A percentile compares a stretch with the other conserved stretches of the same genome.
Evolutionary conservation across 768 basidiomycete genomes (phyloP).

Genomic region (Exsudoporus frostii): DNA sequence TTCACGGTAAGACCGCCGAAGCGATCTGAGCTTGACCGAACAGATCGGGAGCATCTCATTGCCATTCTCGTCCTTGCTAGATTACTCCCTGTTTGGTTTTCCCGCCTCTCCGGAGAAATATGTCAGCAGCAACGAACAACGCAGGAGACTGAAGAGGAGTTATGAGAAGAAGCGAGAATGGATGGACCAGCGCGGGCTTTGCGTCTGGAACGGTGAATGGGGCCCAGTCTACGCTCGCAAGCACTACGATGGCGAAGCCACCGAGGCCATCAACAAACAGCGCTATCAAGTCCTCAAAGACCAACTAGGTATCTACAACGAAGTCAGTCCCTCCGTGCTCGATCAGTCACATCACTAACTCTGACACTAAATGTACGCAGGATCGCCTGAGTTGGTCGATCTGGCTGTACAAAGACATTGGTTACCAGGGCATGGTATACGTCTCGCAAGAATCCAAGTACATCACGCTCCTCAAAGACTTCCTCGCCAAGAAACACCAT

Average conservation of each 20-base stretch:
- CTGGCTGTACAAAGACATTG: conserved; percentile 86
- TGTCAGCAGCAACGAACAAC: conserved; percentile 50
- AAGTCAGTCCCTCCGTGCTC: conserved; percentile 14
- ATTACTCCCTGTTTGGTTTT: conserved; percentile 57
- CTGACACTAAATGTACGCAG: conserved; percentile 26
- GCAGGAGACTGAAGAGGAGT: conserved; percentile 46
- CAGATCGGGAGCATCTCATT: not conserved
- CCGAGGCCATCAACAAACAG: conserved; percentile 61
- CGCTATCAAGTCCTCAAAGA: conserved; percentile 68
- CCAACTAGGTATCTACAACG: conserved; percentile 69
- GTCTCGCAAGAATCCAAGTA: conserved; percentile 67
- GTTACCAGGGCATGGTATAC: conserved; percentile 85
- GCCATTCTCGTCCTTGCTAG: conserved; percentile 3
- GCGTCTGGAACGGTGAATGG: conserved; percentile 82
- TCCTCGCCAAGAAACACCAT: conserved; percentile 75
- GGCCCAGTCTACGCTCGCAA: conserved; percentile 76
- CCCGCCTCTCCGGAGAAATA: conserved; percentile 57
- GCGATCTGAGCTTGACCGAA: not conserved
- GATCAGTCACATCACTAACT: not conserved
- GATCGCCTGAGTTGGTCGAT: conserved; percentile 76
- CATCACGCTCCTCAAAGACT: conserved; percentile 62
- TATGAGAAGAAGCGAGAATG: conserved; percentile 75
- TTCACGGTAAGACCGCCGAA: conserved; percentile 50
- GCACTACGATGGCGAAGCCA: conserved; percentile 55
- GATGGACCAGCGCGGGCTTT: conserved; percentile 65